Base-by-base conservation (phyloP, 2,329 filamentous ascomycete species). In the Beauveria bassiana region DNA sequence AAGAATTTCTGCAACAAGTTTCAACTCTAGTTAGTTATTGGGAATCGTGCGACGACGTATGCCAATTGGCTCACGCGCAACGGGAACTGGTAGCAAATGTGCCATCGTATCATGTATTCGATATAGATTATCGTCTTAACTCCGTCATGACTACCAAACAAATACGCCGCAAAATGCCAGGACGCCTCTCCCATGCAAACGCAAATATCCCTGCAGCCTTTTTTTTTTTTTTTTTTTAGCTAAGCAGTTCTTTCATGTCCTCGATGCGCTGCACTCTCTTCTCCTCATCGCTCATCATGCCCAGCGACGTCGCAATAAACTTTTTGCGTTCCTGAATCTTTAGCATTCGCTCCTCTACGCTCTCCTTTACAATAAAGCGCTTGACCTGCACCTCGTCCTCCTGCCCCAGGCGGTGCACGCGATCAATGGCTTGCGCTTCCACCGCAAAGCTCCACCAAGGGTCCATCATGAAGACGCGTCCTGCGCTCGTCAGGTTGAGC, bases 371-470 rank as follows among this genome's bases (percentile, higher is more conserved):
- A 62, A 99, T 89, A 70, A 98, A 98, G 31, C 95, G 81, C 67
- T 88, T 88, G 0, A 99, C 93, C 61, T 86, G 85, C 2, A 99
- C 95, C 69, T 93, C 90, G 18, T 86, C 83, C 55, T 89, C 86
- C 73, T 99, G 95, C 0, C 95, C 95, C 90, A 99, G 97, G 9
- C 95, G 86, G 77, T 99, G 95, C 40, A 99, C 92, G 1, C 95
- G 90, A 77, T 99, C 95, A 70, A 99, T 98, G 9, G 95, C 95
- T 75, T 99, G 95, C 5, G 93, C 91, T 75, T 99, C 95, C 14
- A 98, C 88, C 0, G 95, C 93, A 74, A 93, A 99, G 71, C 90
- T 96, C 95, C 95, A 99, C 95, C 95, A 99, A 0, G 95, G 95
- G 74, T 99, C 95, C 95, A 99, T 98, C 90, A 99, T 96, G 77